Conservation (phyloP, 2,329 filamentous ascomycete genomes). For the Elsinoe fawcettii region DNA sequence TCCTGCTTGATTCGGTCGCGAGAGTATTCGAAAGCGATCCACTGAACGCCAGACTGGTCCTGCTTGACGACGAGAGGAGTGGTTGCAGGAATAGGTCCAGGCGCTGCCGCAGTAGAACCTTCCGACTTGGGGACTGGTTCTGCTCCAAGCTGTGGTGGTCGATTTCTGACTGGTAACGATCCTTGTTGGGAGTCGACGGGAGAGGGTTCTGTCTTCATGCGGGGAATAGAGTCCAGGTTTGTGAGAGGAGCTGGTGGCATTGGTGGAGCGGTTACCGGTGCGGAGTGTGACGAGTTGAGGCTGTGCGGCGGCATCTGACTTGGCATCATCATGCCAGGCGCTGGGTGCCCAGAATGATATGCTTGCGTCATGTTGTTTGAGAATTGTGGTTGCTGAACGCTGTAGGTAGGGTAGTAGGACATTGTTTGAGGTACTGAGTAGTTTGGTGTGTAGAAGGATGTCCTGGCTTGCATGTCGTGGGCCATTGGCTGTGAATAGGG, state of each 20-base stretch:
- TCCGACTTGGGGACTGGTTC: constrained; percentile 8
- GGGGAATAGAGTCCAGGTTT: constrained; percentile 2
- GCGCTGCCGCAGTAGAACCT: constrained; percentile 52
- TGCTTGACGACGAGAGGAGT: constrained; percentile 90
- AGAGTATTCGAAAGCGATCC: constrained; percentile 98
- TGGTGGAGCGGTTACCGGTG: neutral
- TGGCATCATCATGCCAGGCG: constrained; percentile 10
- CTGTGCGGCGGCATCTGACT: constrained; percentile 2
- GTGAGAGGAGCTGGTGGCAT: neutral
- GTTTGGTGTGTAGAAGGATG: neutral
- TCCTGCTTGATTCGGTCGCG: constrained; percentile 98
- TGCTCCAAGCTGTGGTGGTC: constrained; percentile 8
- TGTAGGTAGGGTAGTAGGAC: constrained; percentile 7
- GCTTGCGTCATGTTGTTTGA: neutral
- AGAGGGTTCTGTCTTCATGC: constrained; percentile 5
- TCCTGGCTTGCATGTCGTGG: constrained; percentile 9
- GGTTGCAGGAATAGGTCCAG: constrained; percentile 92
- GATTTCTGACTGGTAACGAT: neutral
- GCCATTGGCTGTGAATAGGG: neutral
- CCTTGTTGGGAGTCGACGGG: constrained; percentile 11
- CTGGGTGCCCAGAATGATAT: neutral
- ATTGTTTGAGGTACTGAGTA: constrained; percentile 8
- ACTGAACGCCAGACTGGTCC: constrained; percentile 93
- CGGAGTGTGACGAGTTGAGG: neutral
- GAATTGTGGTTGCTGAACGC: neutral